These are phyloP conservation scores for Serendipita vermifera DNA, from an alignment of 768 basidiomycete species.

Conservation along the genomic window DNA sequence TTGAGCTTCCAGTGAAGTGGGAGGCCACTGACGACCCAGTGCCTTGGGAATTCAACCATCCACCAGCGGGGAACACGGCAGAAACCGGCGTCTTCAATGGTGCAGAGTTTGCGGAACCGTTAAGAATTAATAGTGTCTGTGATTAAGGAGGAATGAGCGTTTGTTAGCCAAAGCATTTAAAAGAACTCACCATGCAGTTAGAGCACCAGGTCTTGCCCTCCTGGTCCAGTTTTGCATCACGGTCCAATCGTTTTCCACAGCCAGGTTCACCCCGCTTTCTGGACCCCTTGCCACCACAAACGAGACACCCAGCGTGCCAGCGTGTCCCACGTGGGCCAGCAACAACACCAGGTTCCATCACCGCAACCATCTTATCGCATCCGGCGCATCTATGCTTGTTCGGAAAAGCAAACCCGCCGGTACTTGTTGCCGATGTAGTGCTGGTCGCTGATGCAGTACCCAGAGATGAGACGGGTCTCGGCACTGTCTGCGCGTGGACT, in stretches of 20 bases:
- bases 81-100: not conserved
- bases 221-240: constrained; percentile 60
- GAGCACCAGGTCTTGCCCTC: constrained; percentile 71
- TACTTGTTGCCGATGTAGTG: constrained; percentile 24
- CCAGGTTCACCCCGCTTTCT: constrained; percentile 50
- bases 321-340: constrained; percentile 70
- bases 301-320: constrained; percentile 67
- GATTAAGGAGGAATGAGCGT: not conserved
- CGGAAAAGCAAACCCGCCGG: constrained; percentile 36
- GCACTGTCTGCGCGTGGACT: constrained; percentile 24
- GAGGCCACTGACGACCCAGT: not conserved
- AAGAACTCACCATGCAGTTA: constrained; percentile 56
- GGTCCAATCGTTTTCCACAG: constrained; percentile 73
- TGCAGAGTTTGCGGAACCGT: not conserved
- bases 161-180: not conserved
- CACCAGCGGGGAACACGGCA: not conserved
- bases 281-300: constrained; percentile 61
- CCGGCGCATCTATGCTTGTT: constrained; percentile 53
- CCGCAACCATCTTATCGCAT: constrained; percentile 57
- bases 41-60: not conserved
- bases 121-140: not conserved
- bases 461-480: constrained; percentile 31
- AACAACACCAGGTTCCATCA: constrained; percentile 77
- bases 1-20: constrained; percentile 5
- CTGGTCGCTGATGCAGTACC: constrained; percentile 27